Percentiles rank a stretch among this genome's conserved stretches.
Evolutionary conservation across 495 filamentous ascomycete genomes (phyloP).

Genomic region (Amorphotheca resinae): DNA sequence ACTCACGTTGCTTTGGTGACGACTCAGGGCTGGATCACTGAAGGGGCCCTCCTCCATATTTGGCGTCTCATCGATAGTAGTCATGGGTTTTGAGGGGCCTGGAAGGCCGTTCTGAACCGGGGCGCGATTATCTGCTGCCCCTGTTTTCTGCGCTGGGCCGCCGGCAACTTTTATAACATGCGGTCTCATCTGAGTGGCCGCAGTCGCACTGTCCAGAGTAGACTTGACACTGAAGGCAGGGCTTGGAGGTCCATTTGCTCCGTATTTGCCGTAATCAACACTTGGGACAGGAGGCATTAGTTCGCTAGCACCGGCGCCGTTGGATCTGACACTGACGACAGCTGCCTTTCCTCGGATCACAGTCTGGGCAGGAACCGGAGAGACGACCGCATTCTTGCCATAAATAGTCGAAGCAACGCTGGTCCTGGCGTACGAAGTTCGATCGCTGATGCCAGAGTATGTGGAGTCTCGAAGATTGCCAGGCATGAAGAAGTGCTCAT

Average conservation of each 20-base stretch:
- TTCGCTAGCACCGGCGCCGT: conserved; percentile 32
- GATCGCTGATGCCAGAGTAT: conserved; percentile 55
- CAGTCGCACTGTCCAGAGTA: conserved; percentile 45
- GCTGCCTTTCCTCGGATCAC: conserved; percentile 75
- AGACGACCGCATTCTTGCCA: conserved; percentile 72
- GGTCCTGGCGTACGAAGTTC: conserved; percentile 56
- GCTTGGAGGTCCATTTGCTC: conserved; percentile 28
- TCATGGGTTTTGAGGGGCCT: conserved; percentile 23
- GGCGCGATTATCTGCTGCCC: conserved; percentile 27
- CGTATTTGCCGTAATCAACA: conserved; percentile 40
- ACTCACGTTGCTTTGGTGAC: conserved; percentile 28
- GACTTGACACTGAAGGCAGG: conserved; percentile 50
- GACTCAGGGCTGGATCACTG: conserved; percentile 33
- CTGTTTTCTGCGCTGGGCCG: conserved; percentile 17
- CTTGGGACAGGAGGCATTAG: conserved; percentile 41
- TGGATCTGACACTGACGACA: conserved; percentile 76
- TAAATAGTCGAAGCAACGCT: conserved; percentile 90
- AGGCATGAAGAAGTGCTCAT: conserved; percentile 90
- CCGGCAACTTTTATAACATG: conserved; percentile 42
- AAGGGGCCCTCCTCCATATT: conserved; percentile 44
- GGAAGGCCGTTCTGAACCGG: conserved; percentile 7
- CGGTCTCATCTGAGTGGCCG: conserved; percentile 38
- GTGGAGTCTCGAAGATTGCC: conserved; percentile 85
- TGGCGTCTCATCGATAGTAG: conserved; percentile 38
- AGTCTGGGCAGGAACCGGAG: conserved; percentile 69